phyloP scores from a whole-genome alignment of 495 filamentous ascomycete species.

The Monascus purpureus region DNA sequence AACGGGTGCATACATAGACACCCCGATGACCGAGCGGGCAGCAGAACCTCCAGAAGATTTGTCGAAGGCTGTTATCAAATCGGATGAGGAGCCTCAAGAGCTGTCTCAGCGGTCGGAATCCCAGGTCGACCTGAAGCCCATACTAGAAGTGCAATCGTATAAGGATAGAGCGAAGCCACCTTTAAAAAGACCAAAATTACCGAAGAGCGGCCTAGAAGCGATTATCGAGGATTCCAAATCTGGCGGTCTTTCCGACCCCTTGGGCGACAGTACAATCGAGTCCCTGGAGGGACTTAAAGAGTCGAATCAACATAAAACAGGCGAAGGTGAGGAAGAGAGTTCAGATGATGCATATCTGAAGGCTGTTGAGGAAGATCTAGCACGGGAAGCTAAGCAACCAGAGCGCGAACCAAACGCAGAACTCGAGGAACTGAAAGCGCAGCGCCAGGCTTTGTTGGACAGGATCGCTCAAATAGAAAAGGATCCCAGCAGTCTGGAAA shows the following conservation, averaged over 20 bases:
- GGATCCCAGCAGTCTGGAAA: conserved; percentile 52
- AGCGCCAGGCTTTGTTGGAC: conserved; percentile 41
- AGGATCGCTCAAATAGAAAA: conserved; percentile 53
- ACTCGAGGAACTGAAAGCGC: conserved; percentile 43
- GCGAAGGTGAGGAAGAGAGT: conserved; percentile 24
- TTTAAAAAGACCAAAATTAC: conserved; percentile 26
- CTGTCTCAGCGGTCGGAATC: neutral
- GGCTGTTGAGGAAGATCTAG: conserved; percentile 19
- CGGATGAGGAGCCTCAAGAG: conserved; percentile 1
- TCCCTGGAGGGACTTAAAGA: conserved; percentile 42
- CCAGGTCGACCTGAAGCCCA: neutral
- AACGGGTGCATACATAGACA: conserved; percentile 40
- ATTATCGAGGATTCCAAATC: conserved; percentile 39
- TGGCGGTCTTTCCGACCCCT: conserved; percentile 22
- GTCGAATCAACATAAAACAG: conserved; percentile 17
- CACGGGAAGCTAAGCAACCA: conserved; percentile 14
- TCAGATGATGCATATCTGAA: conserved; percentile 23
- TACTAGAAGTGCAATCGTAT: neutral
- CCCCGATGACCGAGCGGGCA: conserved; percentile 30
- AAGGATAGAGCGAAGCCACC: conserved; percentile 5
- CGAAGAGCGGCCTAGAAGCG: conserved; percentile 36
- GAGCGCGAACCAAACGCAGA: conserved; percentile 27
- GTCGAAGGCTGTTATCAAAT: conserved; percentile 13
- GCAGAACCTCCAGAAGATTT: conserved; percentile 15
- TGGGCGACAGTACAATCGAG: conserved; percentile 47